A percentile compares a stretch with the other conserved stretches of the same genome.
Conservation (phyloP, 805 yeast genomes). For the Candida odintsovae region DNA sequence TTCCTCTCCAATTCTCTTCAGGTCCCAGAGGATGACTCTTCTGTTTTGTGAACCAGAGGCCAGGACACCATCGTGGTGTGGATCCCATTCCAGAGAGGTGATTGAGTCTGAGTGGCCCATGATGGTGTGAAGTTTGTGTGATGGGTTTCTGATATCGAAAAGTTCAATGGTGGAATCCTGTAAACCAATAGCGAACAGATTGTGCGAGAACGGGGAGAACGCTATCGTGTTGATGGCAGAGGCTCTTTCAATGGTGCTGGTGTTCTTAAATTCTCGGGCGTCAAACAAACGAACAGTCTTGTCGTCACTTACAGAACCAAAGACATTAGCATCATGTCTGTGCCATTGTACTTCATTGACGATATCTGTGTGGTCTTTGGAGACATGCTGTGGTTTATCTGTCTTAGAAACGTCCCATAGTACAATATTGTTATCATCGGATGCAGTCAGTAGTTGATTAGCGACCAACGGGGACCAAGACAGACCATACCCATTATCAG, state of each 20-base stretch:
- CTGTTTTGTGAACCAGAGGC: slow-evolving; percentile 77
- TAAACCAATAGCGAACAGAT: slow-evolving; percentile 65
- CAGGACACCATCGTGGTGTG: slow-evolving; percentile 67
- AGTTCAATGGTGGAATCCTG: slow-evolving; percentile 60
- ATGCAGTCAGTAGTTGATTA: slow-evolving; percentile 51
- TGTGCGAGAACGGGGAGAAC: slow-evolving; percentile 54
- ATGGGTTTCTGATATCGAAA: slow-evolving; percentile 53
- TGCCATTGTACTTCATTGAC: slow-evolving; percentile 81
- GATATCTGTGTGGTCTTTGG: slow-evolving; percentile 43
- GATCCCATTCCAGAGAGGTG: slow-evolving; percentile 72
- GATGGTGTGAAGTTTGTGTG: slow-evolving; percentile 56
- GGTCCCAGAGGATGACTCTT: slow-evolving; percentile 73
- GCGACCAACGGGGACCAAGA: slow-evolving; percentile 50
- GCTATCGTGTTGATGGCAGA: slow-evolving; percentile 55
- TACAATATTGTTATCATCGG: slow-evolving; percentile 63
- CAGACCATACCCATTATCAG: slow-evolving; percentile 69
- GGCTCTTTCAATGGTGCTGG: slow-evolving; percentile 24
- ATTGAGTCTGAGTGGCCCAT: slow-evolving; percentile 75
- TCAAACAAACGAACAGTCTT: slow-evolving; percentile 50
- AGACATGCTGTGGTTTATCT: slow-evolving; percentile 25
- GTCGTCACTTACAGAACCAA: slow-evolving; percentile 77
- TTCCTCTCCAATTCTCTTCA: slow-evolving; percentile 74
- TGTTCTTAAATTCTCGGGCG: slow-evolving; percentile 30
- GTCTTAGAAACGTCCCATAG: slow-evolving; percentile 45
- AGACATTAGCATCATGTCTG: slow-evolving; percentile 36